Percentiles rank a stretch among this genome's conserved stretches.
Conservation (phyloP, 257 asterid genomes). For the Primulina tabacum region DNA sequence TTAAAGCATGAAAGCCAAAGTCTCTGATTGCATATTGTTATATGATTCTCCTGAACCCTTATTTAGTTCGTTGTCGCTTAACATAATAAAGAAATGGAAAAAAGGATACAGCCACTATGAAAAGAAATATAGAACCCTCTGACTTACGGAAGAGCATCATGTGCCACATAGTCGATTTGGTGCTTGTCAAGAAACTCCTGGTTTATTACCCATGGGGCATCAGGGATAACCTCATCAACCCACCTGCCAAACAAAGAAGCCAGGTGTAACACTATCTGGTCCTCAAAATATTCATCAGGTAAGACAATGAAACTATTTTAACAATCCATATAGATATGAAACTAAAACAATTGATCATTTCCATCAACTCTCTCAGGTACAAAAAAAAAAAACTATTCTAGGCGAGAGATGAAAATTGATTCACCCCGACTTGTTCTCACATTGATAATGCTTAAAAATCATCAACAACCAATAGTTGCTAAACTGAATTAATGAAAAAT, state of each 20-base stretch:
- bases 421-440: constrained; percentile 2
- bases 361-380: background rate
- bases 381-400: background rate
- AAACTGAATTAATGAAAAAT: constrained; percentile 1
- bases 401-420: background rate
- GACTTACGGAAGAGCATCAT: constrained; percentile 93
- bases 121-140: constrained; percentile 13
- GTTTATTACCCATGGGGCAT: constrained; percentile 93
- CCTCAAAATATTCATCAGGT: constrained; percentile 8
- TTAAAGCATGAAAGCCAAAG: no score
- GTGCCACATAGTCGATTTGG: constrained; percentile 82
- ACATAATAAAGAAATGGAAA: background rate
- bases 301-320: background rate
- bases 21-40: background rate
- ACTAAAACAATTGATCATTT: background rate
- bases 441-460: background rate
- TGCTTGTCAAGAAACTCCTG: constrained; percentile 92
- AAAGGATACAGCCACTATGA: background rate
- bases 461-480: background rate
- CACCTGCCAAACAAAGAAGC: constrained; percentile 55
- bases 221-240: constrained; percentile 99
- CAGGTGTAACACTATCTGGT: background rate
- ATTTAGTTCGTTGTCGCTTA: background rate
- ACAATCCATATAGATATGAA: background rate
- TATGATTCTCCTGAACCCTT: background rate